These are phyloP conservation scores for Trametes gibbosa DNA, from an alignment of 768 basidiomycete genomes.

Conservation along the genomic window DNA sequence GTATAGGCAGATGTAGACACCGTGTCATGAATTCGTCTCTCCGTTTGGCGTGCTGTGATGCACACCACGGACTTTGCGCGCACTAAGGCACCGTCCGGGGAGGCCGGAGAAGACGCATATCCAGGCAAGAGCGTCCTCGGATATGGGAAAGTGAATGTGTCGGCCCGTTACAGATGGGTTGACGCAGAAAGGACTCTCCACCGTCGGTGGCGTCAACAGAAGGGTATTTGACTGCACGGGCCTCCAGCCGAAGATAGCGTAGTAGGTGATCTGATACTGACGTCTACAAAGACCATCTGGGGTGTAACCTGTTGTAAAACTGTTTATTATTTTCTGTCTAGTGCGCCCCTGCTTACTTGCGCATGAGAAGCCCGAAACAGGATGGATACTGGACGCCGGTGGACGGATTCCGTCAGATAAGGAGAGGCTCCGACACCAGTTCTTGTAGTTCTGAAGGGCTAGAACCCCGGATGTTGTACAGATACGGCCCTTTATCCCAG, in stretches of 20 bases:
- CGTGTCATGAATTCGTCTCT: neutral
- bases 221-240: neutral
- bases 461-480: neutral
- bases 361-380: neutral
- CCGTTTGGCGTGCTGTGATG: neutral
- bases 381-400: neutral
- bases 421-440: neutral
- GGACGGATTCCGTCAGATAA: constrained; percentile 8
- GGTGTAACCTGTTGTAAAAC: too few relatives aligned
- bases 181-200: neutral
- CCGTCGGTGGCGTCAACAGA: neutral
- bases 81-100: constrained; percentile 1
- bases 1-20: neutral
- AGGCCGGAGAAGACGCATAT: neutral
- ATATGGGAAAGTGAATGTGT: neutral
- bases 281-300: neutral
- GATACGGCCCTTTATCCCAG: neutral
- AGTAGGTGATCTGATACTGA: neutral
- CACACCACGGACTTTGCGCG: constrained; percentile 2
- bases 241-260: neutral
- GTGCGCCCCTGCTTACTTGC: too few relatives aligned
- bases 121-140: neutral
- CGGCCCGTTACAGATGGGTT: neutral
- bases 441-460: neutral
- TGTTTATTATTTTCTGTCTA: neutral